These are phyloP conservation scores for Voacanga thouarsii DNA, from an alignment of 257 asterid species.

Conservation along the genomic window DNA sequence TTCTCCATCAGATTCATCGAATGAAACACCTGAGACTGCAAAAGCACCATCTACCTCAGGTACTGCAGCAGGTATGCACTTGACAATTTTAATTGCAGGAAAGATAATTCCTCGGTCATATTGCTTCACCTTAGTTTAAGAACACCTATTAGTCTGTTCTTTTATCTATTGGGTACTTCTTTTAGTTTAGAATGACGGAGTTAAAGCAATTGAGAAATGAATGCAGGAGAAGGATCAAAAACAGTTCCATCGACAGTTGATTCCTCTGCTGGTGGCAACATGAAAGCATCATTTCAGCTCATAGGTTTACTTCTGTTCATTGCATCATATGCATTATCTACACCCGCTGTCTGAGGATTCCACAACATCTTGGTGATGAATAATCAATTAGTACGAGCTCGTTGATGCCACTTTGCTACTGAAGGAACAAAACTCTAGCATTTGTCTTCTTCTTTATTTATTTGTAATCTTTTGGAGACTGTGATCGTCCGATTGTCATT, in stretches of 20 bases:
- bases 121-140: too few relatives aligned
- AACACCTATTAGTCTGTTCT: too few relatives aligned
- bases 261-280: conserved; percentile 28
- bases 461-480: background rate
- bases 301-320: conserved; percentile 25
- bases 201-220: background rate
- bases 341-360: conserved; percentile 24
- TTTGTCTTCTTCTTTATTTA: background rate
- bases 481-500: background rate
- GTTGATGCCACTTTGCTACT: too few relatives aligned
- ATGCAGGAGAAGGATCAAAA: conserved; percentile 40
- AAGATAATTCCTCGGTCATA: too few relatives aligned
- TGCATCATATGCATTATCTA: conserved; percentile 25
- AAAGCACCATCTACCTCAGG: conserved; percentile 24
- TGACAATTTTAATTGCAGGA: background rate
- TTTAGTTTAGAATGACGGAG: background rate
- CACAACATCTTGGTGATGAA: background rate
- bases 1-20: conserved; percentile 19
- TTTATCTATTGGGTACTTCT: background rate
- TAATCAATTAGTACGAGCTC: background rate
- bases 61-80: conserved; percentile 10
- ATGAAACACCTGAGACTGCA: conserved; percentile 23
- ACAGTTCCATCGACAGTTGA: conserved; percentile 35
- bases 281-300: conserved; percentile 16
- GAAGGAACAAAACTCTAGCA: background rate